Evolutionary conservation across 2,329 filamentous ascomycete species (phyloP).

Genomic region (Ophiocordyceps camponoti-saundersi): DNA sequence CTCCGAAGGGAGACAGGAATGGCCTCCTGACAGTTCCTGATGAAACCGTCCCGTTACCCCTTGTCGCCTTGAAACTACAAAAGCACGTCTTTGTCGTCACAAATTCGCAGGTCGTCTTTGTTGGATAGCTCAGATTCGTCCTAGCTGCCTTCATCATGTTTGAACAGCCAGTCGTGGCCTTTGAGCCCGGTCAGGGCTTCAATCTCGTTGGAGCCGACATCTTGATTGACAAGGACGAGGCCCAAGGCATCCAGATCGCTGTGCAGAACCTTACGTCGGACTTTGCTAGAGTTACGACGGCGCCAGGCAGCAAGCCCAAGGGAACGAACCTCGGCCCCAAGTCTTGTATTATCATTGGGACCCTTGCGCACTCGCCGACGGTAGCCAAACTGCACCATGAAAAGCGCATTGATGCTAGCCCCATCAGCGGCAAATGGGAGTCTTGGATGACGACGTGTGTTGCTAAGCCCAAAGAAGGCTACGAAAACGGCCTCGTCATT

Average conservation of each 20-base stretch:
- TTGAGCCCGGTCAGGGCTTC: conserved; percentile 8
- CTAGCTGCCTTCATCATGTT: conserved; percentile 6
- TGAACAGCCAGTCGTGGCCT: conserved; percentile 10
- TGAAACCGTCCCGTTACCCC: background rate
- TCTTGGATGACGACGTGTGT: conserved; percentile 32
- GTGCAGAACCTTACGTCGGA: conserved; percentile 13
- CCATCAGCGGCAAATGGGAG: conserved; percentile 32
- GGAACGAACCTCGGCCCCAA: background rate
- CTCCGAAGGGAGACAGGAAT: background rate
- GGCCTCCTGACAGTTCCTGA: background rate
- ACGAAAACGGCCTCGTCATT: conserved; percentile 32
- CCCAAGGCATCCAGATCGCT: conserved; percentile 15
- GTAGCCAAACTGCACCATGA: conserved; percentile 5
- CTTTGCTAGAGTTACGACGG: conserved; percentile 9
- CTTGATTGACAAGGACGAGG: conserved; percentile 13
- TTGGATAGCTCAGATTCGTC: background rate
- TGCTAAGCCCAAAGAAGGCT: conserved; percentile 23
- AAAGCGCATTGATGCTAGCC: conserved; percentile 7
- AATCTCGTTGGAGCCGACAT: conserved; percentile 13
- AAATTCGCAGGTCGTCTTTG: background rate
- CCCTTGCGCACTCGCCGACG: conserved; percentile 6
- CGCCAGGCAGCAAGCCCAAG: background rate
- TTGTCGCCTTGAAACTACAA: background rate
- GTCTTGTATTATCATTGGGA: conserved; percentile 9
- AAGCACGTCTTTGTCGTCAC: background rate